Conservation (phyloP, 148 eudicot species). For the Cornus florida region DNA sequence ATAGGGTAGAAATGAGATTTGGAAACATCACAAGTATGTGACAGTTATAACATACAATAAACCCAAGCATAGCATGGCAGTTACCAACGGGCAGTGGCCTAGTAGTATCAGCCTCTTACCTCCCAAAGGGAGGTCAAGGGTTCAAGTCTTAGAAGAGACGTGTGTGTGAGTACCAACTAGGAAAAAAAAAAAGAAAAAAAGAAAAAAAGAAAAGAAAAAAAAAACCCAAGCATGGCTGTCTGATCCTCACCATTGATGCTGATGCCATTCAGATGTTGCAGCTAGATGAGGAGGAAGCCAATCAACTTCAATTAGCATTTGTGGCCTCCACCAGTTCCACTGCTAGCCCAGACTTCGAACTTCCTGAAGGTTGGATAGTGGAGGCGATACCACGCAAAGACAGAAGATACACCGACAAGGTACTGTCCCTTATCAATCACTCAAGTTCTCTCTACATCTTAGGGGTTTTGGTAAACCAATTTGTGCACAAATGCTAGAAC, state of each 20-base stretch:
- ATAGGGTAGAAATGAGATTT: not conserved
- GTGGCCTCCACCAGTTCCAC: slow-evolving; percentile 18
- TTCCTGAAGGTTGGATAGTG: slow-evolving; percentile 81
- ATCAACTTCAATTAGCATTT: slow-evolving; percentile 19
- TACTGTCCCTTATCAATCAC: slow-evolving; percentile 12
- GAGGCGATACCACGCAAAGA: slow-evolving; percentile 60
- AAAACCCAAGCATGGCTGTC: not conserved
- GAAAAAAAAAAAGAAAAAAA: no score
- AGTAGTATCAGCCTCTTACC: no score
- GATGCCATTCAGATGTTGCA: slow-evolving; percentile 33
- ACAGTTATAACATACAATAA: not conserved
- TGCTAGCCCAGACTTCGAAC: slow-evolving; percentile 21
- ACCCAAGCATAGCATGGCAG: not conserved
- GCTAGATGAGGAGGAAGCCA: slow-evolving; percentile 22
- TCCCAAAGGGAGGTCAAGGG: no score
- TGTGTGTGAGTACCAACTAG: no score
- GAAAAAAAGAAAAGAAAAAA: no score
- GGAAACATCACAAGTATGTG: not conserved
- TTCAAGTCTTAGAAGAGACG: no score
- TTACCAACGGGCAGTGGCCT: no score
- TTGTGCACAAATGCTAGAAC: not conserved
- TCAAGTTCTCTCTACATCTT: not conserved
- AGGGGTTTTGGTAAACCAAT: not conserved
- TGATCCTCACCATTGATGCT: slow-evolving; percentile 10
- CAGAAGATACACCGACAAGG: slow-evolving; percentile 44